These are phyloP conservation scores for Pyronema omphalodes DNA, from an alignment of 495 filamentous ascomycete species.

Conservation along the genomic window DNA sequence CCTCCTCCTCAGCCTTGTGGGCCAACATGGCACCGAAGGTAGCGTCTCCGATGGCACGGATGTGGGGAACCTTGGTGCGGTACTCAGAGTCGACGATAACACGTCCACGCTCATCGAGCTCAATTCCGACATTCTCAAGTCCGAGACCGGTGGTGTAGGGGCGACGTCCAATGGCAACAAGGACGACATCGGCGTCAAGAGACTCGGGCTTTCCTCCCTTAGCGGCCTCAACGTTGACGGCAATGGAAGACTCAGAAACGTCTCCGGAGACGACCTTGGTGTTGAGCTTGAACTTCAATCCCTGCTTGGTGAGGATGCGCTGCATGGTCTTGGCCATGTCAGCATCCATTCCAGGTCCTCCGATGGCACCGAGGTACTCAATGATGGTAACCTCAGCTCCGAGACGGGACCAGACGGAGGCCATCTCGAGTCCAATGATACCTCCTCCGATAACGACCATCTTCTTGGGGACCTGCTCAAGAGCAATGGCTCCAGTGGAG, in stretches of 20 bases:
- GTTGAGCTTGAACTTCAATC: conserved; percentile 93
- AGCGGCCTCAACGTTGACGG: conserved; percentile 70
- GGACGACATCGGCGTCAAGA: conserved; percentile 85
- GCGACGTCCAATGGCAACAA: conserved; percentile 88
- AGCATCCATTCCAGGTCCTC: conserved; percentile 90
- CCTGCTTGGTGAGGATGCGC: conserved; percentile 89
- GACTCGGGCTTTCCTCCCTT: conserved; percentile 92
- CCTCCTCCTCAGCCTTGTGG: conserved; percentile 98
- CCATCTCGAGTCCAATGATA: conserved; percentile 98
- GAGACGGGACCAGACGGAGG: conserved; percentile 87
- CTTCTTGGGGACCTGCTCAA: conserved; percentile 85
- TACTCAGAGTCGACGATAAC: conserved; percentile 96
- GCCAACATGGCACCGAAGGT: conserved; percentile 99
- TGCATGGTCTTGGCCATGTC: conserved; percentile 85
- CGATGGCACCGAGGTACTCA: conserved; percentile 89
- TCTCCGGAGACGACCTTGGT: conserved; percentile 88
- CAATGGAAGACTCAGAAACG: conserved; percentile 52
- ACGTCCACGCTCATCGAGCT: conserved; percentile 83
- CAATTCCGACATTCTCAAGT: conserved; percentile 84
- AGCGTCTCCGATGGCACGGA: conserved; percentile 88
- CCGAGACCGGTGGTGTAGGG: conserved; percentile 85
- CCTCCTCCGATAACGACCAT: conserved; percentile 96
- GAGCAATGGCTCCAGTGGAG: conserved; percentile 80
- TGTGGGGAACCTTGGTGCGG: conserved; percentile 90
- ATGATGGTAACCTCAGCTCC: conserved; percentile 91